Base-by-base conservation (phyloP, 768 basidiomycete species). In the Macrolepiota dolichaula region DNA sequence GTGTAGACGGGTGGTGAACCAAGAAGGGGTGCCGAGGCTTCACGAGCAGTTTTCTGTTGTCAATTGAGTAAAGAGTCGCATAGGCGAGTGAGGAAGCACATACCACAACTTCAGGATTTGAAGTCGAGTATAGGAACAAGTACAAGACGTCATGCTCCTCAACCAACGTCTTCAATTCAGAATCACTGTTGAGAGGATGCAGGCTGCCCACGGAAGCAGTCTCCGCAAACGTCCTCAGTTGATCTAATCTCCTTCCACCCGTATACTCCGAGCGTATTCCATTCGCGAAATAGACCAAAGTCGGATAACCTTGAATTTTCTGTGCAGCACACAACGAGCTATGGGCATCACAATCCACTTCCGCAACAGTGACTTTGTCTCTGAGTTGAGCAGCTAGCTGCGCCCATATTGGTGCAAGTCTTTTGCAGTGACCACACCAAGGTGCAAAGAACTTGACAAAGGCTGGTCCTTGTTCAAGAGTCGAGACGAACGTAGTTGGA, bases 401-500 rank as follows among this genome's bases (percentile, higher is more conserved):
- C 1, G 76, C 76, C 92, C 94, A 98, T 0, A 77, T 81, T 55
- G 88, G 94, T 0, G 92, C 92, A 1, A 98, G 81, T 69, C 92
- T 92, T 77, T 97, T 96, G 82, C 96, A 99, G 74, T 98, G 96
- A 3, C 92, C 92, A 71, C 96, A 98, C 92, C 96, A 98, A 0
- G 96, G 96, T 0, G 95, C 96, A 71, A 83, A 98, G 78, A 92
- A 98, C 65, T 80, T 75, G 69, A 79, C 75, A 75, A 90, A 77
- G 44, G 81, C 71, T 54, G 83, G 72, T 51, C 79, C 77, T 61
- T 76, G 64, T 1, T 70, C 65, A 9, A 83, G 70, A 1, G 76
- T 73, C 24, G 64, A 53, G 11, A 74, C 65, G 65, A 86, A 84
- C 1, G 75, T 72, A 10, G 74, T 68, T 0, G 68, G 64, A 5